These are phyloP conservation scores for Monosporascus cannonballus DNA, from an alignment of 2,329 filamentous ascomycete genomes.

Conservation along the genomic window DNA sequence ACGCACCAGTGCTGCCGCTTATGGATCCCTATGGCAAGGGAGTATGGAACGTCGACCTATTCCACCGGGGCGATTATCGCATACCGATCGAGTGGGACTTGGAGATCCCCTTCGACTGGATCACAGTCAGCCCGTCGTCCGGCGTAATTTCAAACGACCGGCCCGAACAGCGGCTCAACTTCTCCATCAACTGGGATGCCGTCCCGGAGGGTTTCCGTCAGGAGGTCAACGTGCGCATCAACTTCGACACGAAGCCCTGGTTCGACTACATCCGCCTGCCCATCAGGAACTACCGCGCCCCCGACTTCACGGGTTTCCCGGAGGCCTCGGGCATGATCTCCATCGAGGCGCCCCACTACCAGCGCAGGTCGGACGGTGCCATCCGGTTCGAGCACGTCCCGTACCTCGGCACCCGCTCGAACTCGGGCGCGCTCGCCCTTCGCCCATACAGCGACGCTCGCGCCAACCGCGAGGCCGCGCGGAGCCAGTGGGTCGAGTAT, in stretches of 20 bases:
- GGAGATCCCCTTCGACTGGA: constrained; percentile 32
- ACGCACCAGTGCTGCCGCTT: constrained; percentile 35
- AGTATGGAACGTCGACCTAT: constrained; percentile 44
- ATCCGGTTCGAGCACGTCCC: constrained; percentile 23
- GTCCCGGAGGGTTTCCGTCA: constrained; percentile 28
- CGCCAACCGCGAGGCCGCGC: constrained; percentile 9
- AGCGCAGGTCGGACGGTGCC: constrained; percentile 15
- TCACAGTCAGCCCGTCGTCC: constrained; percentile 16
- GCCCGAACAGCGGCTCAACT: constrained; percentile 38
- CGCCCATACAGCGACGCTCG: constrained; percentile 17
- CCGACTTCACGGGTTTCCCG: constrained; percentile 22
- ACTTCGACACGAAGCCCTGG: constrained; percentile 26
- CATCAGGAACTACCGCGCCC: constrained; percentile 11
- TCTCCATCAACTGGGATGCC: constrained; percentile 40
- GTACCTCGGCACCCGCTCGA: constrained; percentile 22
- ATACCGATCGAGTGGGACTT: constrained; percentile 33
- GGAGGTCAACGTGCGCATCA: constrained; percentile 24
- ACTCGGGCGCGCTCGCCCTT: constrained; percentile 18
- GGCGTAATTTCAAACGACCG: constrained; percentile 29
- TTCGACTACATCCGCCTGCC: constrained; percentile 30
- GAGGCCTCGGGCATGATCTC: constrained; percentile 28
- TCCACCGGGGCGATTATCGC: constrained; percentile 35
- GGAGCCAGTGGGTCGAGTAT: constrained; percentile 20
- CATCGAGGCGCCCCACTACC: constrained; percentile 25
- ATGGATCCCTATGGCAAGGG: constrained; percentile 40